Evolutionary conservation across 768 basidiomycete species (phyloP).

Genomic region (Mycena galopus): DNA sequence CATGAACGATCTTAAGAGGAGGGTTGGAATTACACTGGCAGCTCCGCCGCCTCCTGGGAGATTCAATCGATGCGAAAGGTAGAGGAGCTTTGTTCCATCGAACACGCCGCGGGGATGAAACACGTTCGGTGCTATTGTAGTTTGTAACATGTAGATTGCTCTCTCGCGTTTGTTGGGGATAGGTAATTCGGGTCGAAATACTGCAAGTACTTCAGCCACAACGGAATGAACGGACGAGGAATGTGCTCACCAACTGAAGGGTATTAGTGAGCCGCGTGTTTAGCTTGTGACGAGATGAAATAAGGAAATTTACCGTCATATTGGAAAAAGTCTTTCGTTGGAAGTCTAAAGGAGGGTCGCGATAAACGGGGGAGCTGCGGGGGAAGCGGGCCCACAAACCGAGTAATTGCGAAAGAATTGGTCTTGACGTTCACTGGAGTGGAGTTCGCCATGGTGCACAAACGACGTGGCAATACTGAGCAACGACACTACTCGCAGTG

Average conservation of each 20-base stretch:
- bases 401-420: conserved; percentile 47
- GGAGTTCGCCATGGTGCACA: conserved; percentile 12
- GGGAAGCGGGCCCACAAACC: conserved; percentile 27
- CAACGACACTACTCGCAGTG: too few species aligned
- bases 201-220: conserved; percentile 19
- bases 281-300: too few species aligned
- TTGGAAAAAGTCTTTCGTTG: conserved; percentile 43
- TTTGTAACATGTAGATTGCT: conserved; percentile 57
- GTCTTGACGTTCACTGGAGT: conserved; percentile 41
- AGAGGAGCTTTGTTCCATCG: conserved; percentile 60
- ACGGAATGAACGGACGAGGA: background rate
- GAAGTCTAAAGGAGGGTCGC: conserved; percentile 37
- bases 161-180: conserved; percentile 43
- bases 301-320: conserved; percentile 45
- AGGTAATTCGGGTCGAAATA: conserved; percentile 40
- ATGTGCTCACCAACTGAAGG: conserved; percentile 30
- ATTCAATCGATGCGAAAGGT: conserved; percentile 48
- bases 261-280: background rate
- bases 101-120: conserved; percentile 62
- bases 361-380: background rate
- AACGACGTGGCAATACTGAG: too few species aligned
- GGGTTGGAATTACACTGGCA: conserved; percentile 34
- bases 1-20: background rate
- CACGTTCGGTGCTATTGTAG: conserved; percentile 43
- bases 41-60: conserved; percentile 44